Base-by-base conservation (phyloP, 257 asterid genomes). In the Nicotiana tomentosiformis region DNA sequence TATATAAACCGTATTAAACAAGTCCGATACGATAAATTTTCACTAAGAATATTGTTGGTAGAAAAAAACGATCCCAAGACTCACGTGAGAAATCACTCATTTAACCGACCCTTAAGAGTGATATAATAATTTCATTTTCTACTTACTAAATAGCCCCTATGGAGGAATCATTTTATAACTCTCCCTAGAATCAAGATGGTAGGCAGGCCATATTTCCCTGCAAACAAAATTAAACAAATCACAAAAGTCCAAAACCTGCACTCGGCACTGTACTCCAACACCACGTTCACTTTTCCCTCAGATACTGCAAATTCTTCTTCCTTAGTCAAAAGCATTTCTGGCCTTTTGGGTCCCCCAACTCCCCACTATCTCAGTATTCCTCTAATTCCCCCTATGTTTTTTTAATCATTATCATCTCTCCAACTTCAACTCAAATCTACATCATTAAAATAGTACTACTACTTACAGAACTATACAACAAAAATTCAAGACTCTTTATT, bases 401-500 rank as follows among this genome's bases (percentile, higher is more conserved):
- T 86, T 84, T 86, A 84, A 96, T 87, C 87, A 80, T 85, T 80
- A n/a, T 64, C 78, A 80, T 81, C 86, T 66, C 77, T 80, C 81
- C 77, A 57, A 80, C 88, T 89, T 90, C 91, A 82, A 90, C 90
- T 88, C 92, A 23, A 74, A 49, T 37, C 51, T 15, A 26, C 82
- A 35, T 65, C 82, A 79, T 49, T 61, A 79, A 23, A 60, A 35
- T 5, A 33, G 68, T 33, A 57, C 69, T 18, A 14, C 12, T 33
- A 58, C 43, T 37, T 65, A n/a, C 12, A 23, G 4, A 43, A 17
- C 77, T 61, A 49, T 17, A 77, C 33, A 68, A 43, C 8, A 26
- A 51, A 79, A 51, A 26, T 6, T 82, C 53, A 33, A 30, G 67
- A 39, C 65, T 65, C 77, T 72, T 77, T 53, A 55, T 29, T 70